Conservation (phyloP, 352 stramenopile genomes). For the Phytophthora kernoviae region DNA sequence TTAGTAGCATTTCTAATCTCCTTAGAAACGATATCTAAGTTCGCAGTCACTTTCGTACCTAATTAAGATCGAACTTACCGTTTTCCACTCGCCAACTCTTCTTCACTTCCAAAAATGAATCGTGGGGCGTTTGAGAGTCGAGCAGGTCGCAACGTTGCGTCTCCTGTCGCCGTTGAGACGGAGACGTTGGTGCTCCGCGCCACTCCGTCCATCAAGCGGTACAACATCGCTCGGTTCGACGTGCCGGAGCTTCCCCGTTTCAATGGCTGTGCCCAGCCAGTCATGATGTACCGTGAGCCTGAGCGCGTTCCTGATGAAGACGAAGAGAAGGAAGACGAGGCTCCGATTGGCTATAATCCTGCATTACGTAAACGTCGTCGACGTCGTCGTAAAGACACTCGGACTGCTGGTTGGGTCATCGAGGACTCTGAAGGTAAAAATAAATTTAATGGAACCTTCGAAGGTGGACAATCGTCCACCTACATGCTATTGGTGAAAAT, state of each 20-base stretch:
- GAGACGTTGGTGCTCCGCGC: conserved; percentile 82
- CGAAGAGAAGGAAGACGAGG: conserved; percentile 81
- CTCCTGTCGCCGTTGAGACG: conserved; percentile 24
- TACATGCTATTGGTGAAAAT: conserved; percentile 90
- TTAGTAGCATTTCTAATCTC: too few relatives aligned
- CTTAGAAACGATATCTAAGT: too few relatives aligned
- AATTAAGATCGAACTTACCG: too few relatives aligned
- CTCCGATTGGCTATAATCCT: conserved; percentile 70
- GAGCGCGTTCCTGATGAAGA: conserved; percentile 77
- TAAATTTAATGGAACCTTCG: conserved; percentile 84
- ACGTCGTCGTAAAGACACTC: conserved; percentile 75
- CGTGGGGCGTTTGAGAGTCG: conserved; percentile 1
- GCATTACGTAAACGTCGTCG: conserved; percentile 76
- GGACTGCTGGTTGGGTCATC: conserved; percentile 84
- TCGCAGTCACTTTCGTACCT: too few relatives aligned
- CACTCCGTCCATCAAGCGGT: conserved; percentile 88
- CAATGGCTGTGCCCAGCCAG: conserved; percentile 62
- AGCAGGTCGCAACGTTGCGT: neutral
- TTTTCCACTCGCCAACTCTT: too few relatives aligned
- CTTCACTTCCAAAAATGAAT: conserved; percentile 23
- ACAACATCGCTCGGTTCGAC: conserved; percentile 88
- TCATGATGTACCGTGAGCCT: conserved; percentile 89
- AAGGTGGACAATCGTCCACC: conserved; percentile 82
- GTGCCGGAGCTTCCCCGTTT: conserved; percentile 69
- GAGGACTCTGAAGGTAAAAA: conserved; percentile 83